phyloP scores from a whole-genome alignment of 2,329 filamentous ascomycete species.

The Botrytis tulipae region DNA sequence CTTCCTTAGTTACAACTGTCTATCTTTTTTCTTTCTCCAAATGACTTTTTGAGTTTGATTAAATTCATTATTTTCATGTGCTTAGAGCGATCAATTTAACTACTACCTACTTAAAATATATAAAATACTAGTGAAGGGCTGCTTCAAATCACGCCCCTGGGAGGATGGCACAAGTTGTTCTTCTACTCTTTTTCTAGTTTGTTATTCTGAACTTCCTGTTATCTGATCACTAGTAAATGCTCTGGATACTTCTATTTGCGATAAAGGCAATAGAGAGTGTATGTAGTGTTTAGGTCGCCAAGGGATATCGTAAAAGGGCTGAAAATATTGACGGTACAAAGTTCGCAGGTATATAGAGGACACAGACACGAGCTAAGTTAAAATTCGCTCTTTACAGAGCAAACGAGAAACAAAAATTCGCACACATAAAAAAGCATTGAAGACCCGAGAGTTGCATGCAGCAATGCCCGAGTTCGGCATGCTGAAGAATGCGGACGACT shows the following conservation, averaged over 20 bases:
- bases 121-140: background rate
- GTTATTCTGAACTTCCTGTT: too few species aligned
- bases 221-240: background rate
- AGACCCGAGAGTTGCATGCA: background rate
- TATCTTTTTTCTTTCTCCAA: background rate
- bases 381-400: background rate
- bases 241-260: background rate
- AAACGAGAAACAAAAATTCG: too few species aligned
- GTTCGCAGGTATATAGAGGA: background rate
- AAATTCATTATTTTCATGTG: fast-evolving
- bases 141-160: background rate
- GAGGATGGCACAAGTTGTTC: background rate
- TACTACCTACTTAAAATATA: background rate
- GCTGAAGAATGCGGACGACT: slow-evolving; percentile 5
- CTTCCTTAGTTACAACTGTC: background rate
- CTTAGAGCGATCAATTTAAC: background rate
- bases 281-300: background rate
- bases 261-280: background rate
- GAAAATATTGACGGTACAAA: background rate
- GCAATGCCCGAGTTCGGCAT: background rate
- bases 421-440: background rate
- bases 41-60: fast-evolving
- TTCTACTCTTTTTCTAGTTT: background rate
- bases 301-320: background rate
- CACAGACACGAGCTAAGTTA: background rate